Base-by-base conservation (phyloP, 139 green algal genomes). In the Chlorella vulgaris region DNA sequence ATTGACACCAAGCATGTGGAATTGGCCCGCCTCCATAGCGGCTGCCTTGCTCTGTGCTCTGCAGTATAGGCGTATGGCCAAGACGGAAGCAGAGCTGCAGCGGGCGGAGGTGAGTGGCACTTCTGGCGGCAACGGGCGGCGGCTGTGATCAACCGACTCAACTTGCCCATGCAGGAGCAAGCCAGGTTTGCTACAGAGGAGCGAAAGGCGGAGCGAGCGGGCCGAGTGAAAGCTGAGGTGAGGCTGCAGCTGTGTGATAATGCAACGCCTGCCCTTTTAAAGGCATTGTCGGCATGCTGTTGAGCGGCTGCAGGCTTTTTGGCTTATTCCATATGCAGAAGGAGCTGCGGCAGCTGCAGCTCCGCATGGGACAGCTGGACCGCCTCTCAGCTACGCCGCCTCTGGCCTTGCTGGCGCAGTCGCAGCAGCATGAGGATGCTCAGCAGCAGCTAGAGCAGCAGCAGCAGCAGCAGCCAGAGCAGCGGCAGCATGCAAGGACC, bases 151-250 rank as follows among this genome's bases (percentile, higher is more conserved):
- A 58, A 15, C 47, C 47, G 10, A 15, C 47, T 24, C 47, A 10
- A 47, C 15, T 43, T 4, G 7, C 42, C 7, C 63, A 7, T 35
- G 39, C 74, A 87, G 78, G 78, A 69, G 39, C 55, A 85, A 24
- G 51, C 67, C 13, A 33, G 19, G 18, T 60, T 82, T 62, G 35
- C 83, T 1, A 21, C 50, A 8, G 78, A 87, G 26, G 83, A 87
- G 43, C 69, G 83, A 6, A 40, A 60, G 6, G 60, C 66, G 2
- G 83, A 87, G n/a, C 58, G 83, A 1, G 69, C 81, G 19, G 83
- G 83, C 2, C 55, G 83, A 10, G 80, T 69, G 4, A 81, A 80
- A 61, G 83, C 83, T 4, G 83, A 87, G 76, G 73, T 86, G 18
- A 0, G 38, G n/a, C n/a, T n/a, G n/a, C n/a, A n/a, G n/a, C n/a